Percentiles rank a stretch among this genome's conserved stretches.
These are phyloP conservation scores for Rhytidhysteron rufulum DNA, from an alignment of 2,329 filamentous ascomycete species.

Conservation along the genomic window DNA sequence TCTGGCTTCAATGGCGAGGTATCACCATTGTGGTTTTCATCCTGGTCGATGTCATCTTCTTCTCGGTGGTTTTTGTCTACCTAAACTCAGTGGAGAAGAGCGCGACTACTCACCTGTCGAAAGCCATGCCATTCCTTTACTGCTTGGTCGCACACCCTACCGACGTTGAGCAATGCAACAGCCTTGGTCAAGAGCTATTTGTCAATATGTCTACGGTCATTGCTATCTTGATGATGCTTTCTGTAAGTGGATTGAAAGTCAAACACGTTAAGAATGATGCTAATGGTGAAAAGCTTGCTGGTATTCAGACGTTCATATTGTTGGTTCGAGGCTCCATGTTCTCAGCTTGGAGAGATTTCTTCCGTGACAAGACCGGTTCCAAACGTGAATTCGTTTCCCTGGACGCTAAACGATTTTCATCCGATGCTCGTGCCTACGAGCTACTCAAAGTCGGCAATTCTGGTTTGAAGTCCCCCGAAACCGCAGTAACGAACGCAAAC, in stretches of 20 bases:
- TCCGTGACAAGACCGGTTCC: constrained; percentile 45
- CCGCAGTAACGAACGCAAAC: constrained; percentile 22
- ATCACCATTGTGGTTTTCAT: constrained; percentile 89
- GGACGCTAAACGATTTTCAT: constrained; percentile 57
- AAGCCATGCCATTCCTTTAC: constrained; percentile 62
- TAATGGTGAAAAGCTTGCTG: constrained; percentile 53
- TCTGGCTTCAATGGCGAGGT: constrained; percentile 91
- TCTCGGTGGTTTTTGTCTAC: constrained; percentile 85
- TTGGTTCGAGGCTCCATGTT: constrained; percentile 83
- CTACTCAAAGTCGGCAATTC: constrained; percentile 25
- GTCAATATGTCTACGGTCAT: constrained; percentile 73
- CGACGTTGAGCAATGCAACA: constrained; percentile 64
- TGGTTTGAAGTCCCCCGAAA: constrained; percentile 21
- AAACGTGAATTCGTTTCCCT: constrained; percentile 85
- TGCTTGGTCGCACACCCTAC: constrained; percentile 62
- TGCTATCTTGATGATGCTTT: constrained; percentile 77
- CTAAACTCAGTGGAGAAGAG: constrained; percentile 61
- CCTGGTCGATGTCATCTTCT: constrained; percentile 87
- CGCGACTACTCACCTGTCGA: constrained; percentile 52
- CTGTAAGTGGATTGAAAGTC: constrained; percentile 51
- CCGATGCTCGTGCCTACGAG: constrained; percentile 31
- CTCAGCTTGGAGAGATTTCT: constrained; percentile 71
- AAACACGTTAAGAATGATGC: constrained; percentile 1
- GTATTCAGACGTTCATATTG: constrained; percentile 78
- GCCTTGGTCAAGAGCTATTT: constrained; percentile 57